Conservation (phyloP, 768 basidiomycete genomes). For the Lanmaoa pseudosensibilis region DNA sequence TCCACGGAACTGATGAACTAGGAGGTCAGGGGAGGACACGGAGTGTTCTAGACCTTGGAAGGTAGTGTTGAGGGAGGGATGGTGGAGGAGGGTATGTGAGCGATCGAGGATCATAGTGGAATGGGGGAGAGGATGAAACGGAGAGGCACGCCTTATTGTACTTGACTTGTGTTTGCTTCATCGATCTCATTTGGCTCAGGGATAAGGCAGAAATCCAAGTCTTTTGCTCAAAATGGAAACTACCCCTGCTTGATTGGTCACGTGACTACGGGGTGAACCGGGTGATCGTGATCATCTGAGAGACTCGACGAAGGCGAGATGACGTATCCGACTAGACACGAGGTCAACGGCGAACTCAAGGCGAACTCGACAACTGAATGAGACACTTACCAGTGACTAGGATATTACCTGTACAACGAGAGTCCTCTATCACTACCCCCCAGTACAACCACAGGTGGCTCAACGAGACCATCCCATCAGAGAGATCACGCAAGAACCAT, state of each 20-base stretch:
- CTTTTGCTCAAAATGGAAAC: slow-evolving; percentile 24
- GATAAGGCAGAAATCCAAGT: slow-evolving; percentile 24
- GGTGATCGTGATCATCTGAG: neutral
- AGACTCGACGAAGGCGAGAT: neutral
- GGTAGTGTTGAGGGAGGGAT: slow-evolving; percentile 56
- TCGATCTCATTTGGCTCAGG: slow-evolving; percentile 23
- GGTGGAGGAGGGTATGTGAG: slow-evolving; percentile 41
- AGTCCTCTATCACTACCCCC: neutral
- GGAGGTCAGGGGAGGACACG: slow-evolving; percentile 52
- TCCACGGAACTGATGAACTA: slow-evolving; percentile 71
- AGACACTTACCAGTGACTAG: neutral
- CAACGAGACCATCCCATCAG: slow-evolving; percentile 3
- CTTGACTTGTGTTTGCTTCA: slow-evolving; percentile 22
- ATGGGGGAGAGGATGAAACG: neutral
- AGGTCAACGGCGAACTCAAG: slow-evolving; percentile 17
- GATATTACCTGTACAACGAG: no score
- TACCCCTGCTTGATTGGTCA: slow-evolving; percentile 17
- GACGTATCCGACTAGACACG: slow-evolving; percentile 14
- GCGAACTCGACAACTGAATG: slow-evolving; percentile 10
- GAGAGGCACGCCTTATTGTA: slow-evolving; percentile 1
- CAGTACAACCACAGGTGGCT: neutral
- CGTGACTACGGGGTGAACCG: slow-evolving; percentile 26
- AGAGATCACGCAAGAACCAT: slow-evolving; percentile 3
- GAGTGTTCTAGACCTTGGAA: slow-evolving; percentile 67
- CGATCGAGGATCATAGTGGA: slow-evolving; percentile 32